Evolutionary conservation across 306 rosid genomes (phyloP), one percentile per base, ranked within the genome.

Genomic region (Astragalus membranaceus): DNA sequence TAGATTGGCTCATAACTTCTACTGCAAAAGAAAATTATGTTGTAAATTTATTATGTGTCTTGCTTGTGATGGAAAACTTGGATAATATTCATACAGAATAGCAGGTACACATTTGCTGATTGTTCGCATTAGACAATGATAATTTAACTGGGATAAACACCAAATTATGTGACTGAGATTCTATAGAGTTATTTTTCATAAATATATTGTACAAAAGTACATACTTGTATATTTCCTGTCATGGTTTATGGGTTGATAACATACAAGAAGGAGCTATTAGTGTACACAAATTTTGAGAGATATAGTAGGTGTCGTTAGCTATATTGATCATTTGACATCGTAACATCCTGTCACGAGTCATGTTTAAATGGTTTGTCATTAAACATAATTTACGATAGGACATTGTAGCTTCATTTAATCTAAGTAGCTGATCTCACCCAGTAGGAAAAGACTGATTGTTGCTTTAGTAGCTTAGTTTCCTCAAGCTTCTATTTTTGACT

Each of bases 91-190:
- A 15, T 17, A 53, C 32, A 55, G 20, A 56, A 17, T 36, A 3
- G 10, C 46, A 43, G 15, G 16, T 65, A 16, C 46, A 46, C 16
- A 64, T 14, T 73, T 73, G 29, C 70, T 65, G 26, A 50, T 62
- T 8, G 29, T 26, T 36, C 32, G 49, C 52, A 39, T 12, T 48
- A 20, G 7, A 4, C 48, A 16, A 57, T 42, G 36, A 47, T 48
- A 67, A 20, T 47, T 57, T 39, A 36, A 50, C 62, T 58, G 58
- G 32, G 32, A 26, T 58, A 53, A 74, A 49, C 55, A 67, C 69
- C 52, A 46, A 32, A 11, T 26, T 14, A 50, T 43, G 33, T 55
- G 20, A 51, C 17, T 12, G 17, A 43, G 64, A 51, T 69, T 50
- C 39, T 61, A 52, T 30, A 64, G 10, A 68, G 64, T 29, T 20